Conservation (phyloP, 768 basidiomycete species). For the Pluteus cervinus region DNA sequence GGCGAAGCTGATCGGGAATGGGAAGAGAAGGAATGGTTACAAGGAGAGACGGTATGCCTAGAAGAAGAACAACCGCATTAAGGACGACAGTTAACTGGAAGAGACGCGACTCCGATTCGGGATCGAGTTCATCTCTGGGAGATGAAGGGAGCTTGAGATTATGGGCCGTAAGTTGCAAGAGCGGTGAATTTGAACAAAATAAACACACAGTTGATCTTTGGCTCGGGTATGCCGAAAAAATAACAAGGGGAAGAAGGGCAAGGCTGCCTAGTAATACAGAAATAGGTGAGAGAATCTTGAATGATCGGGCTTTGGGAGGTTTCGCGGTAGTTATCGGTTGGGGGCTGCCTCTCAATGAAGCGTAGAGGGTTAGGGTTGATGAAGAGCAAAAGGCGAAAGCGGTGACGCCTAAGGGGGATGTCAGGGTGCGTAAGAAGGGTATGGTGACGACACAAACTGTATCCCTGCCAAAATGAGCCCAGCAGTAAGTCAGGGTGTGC, state of each 20-base stretch:
- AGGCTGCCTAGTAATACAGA: constrained; percentile 43
- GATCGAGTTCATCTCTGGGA: constrained; percentile 15
- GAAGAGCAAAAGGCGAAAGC: constrained; percentile 64
- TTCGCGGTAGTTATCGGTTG: constrained; percentile 35
- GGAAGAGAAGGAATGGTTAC: constrained; percentile 50
- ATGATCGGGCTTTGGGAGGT: constrained; percentile 45
- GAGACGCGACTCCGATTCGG: constrained; percentile 26
- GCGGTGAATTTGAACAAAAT: constrained; percentile 8
- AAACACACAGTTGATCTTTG: constrained; percentile 29
- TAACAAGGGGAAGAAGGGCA: constrained; percentile 51
- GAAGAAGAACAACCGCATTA: constrained; percentile 44
- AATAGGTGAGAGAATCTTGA: constrained; percentile 46
- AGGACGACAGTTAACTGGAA: too few relatives aligned
- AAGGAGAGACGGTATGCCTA: constrained; percentile 55
- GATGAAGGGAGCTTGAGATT: constrained; percentile 1
- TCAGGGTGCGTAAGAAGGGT: constrained; percentile 5
- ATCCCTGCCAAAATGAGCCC: constrained; percentile 56
- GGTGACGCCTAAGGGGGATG: constrained; percentile 36
- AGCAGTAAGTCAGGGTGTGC: constrained; percentile 29
- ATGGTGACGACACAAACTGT: too few relatives aligned
- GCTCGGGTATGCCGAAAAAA: constrained; percentile 44
- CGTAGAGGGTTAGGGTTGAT: constrained; percentile 60
- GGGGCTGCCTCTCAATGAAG: constrained; percentile 43
- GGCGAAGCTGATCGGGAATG: constrained; percentile 36
- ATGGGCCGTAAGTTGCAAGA: constrained; percentile 4